Evolutionary conservation across 306 rosid genomes (phyloP), one percentile per base, ranked within the genome.

Genomic region (Prinsepia uniflora): DNA sequence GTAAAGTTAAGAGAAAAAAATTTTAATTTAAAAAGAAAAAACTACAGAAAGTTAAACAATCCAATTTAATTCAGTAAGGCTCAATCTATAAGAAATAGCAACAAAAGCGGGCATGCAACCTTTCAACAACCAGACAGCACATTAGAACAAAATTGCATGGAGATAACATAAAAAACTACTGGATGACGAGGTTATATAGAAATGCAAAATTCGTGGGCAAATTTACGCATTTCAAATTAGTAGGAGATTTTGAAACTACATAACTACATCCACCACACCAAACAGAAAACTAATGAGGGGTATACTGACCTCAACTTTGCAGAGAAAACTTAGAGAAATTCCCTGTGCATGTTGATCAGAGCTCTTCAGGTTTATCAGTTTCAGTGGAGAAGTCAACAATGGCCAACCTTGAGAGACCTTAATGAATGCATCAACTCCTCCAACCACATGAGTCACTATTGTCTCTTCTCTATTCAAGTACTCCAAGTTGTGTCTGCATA

Each of bases 391-490:
- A 65, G 78, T 81, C 53, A 75, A 63, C 44, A 84, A 8, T 44
- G 97, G 98, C 98, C 96, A 89, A 78, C 83, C 85, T 68, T 85
- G 84, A 70, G 96, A 76, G 19, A 88, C 77, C 87, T 80, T 84
- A 71, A 93, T 84, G 73, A 70, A 72, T 61, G 88, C 95, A 79
- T 81, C 97, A 66, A 87, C 75, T 63, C 87, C 92, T 54, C 88
- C 84, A 59, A 77, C 80, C 78, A 90, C 61, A 75, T 81, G 87
- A 87, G 88, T 91, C 22, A 88, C 82, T 62, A 90, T 81, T 58
- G 69, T 87, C 82, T 86, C 88, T 45, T 90, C 92, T 84, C 70
- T 75, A 53, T 86, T 91, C 77, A 80, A 67, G 84, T 87, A 87
- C 65, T 84, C 86, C 80, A 90, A 72, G 7, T 79, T 81, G 71